A percentile compares a stretch with the other conserved stretches of the same genome.
phyloP scores from a whole-genome alignment of 495 filamentous ascomycete genomes.

The Lichenothelia convexa region DNA sequence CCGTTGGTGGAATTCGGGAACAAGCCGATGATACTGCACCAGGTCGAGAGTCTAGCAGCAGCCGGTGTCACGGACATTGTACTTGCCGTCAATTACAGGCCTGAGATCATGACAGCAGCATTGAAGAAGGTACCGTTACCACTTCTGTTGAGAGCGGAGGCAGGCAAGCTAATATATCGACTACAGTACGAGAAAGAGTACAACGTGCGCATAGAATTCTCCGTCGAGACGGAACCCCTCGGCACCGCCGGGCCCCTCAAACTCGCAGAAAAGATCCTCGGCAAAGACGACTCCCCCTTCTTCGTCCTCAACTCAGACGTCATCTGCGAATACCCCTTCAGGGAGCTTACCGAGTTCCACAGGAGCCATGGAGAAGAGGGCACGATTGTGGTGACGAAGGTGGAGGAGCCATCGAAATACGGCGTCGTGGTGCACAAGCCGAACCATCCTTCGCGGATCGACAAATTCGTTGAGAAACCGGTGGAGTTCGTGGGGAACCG shows the following conservation, averaged over 20 bases:
- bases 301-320: conserved; percentile 99
- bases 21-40: conserved; percentile 97
- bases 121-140: conserved; percentile 43
- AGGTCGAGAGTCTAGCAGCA: conserved; percentile 85
- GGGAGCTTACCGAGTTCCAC: conserved; percentile 76
- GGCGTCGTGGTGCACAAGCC: conserved; percentile 98
- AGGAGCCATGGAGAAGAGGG: conserved; percentile 83
- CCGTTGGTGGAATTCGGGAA: conserved; percentile 96
- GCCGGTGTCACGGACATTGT: conserved; percentile 97
- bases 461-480: conserved; percentile 98
- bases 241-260: conserved; percentile 94
- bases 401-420: conserved; percentile 98
- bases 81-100: conserved; percentile 94
- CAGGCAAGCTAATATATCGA: conserved; percentile 2
- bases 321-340: conserved; percentile 96
- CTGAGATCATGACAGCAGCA: conserved; percentile 76
- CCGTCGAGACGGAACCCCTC: conserved; percentile 84
- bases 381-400: conserved; percentile 98
- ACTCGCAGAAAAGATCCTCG: conserved; percentile 82
- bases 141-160: no score
- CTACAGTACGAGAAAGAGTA: conserved; percentile 74
- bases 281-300: conserved; percentile 84
- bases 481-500: conserved; percentile 98
- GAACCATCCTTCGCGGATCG: conserved; percentile 76
- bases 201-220: conserved; percentile 88